These are phyloP conservation scores for Meripilus lineatus DNA, from an alignment of 1,284 basidiomycete genomes.

Conservation along the genomic window DNA sequence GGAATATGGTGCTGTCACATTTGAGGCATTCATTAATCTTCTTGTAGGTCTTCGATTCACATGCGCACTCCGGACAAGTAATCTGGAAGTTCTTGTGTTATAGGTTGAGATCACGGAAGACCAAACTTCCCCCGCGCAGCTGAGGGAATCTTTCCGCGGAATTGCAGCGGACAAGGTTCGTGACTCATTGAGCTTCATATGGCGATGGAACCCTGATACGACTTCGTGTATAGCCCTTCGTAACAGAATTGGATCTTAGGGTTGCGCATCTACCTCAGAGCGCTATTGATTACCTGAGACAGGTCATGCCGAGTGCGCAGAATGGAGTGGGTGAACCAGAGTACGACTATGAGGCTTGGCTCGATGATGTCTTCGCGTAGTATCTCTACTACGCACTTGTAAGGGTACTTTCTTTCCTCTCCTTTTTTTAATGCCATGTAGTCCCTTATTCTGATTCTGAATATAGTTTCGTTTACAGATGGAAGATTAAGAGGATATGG, in stretches of 20 bases:
- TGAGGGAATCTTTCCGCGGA: slow-evolving; percentile 91
- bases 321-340: slow-evolving; percentile 58
- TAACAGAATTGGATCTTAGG: slow-evolving; percentile 91
- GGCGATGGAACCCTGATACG: not conserved
- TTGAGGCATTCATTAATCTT: slow-evolving; percentile 93
- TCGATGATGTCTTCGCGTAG: slow-evolving; percentile 68
- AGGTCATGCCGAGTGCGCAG: slow-evolving; percentile 58
- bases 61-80: not conserved
- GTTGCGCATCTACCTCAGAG: slow-evolving; percentile 79
- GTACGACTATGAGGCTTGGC: slow-evolving; percentile 76
- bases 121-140: slow-evolving; percentile 88
- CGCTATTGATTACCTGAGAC: slow-evolving; percentile 80
- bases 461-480: too few relatives aligned
- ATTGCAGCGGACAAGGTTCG: slow-evolving; percentile 87
- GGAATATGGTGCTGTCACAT: slow-evolving; percentile 87
- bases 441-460: too few relatives aligned
- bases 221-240: slow-evolving; percentile 62
- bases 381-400: too few relatives aligned
- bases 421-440: too few relatives aligned
- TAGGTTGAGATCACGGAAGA: slow-evolving; percentile 96
- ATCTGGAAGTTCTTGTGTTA: slow-evolving; percentile 9
- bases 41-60: slow-evolving; percentile 65
- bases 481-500: too few relatives aligned
- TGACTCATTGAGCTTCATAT: not conserved
- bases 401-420: too few relatives aligned